These are phyloP conservation scores for Lignosus rhinocerotis DNA, from an alignment of 1,284 basidiomycete species.

Conservation along the genomic window DNA sequence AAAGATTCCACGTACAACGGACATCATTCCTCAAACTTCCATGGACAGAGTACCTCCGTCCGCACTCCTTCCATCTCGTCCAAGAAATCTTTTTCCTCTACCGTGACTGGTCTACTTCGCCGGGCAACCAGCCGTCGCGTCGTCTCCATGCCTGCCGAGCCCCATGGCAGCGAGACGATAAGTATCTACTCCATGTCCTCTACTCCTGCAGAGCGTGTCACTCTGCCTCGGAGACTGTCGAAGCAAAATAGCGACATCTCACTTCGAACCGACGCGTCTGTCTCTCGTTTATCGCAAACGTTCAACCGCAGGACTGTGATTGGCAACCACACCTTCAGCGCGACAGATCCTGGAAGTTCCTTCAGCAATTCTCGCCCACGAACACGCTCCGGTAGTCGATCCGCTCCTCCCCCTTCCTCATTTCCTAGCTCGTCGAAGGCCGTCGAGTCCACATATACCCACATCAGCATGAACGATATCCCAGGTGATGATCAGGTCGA, in stretches of 20 bases:
- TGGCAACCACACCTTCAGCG: constrained; percentile 19
- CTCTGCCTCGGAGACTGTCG: constrained; percentile 40
- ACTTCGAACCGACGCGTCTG: constrained; percentile 44
- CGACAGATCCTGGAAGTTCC: constrained; percentile 18
- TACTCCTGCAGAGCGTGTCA: constrained; percentile 40
- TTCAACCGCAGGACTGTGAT: constrained; percentile 18
- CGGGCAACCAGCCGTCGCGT: constrained; percentile 53
- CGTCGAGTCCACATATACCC: constrained; percentile 31
- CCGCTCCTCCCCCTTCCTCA: constrained; percentile 51
- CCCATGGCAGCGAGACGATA: constrained; percentile 47
- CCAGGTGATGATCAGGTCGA: constrained; percentile 55
- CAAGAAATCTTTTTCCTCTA: constrained; percentile 58
- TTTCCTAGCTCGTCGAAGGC: constrained; percentile 42
- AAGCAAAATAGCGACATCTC: constrained; percentile 54
- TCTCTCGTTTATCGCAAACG: constrained; percentile 31
- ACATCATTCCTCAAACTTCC: constrained; percentile 50
- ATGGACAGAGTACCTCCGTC: constrained; percentile 40
- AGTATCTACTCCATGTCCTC: constrained; percentile 56
- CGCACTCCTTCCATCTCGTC: constrained; percentile 63
- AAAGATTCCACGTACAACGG: constrained; percentile 32
- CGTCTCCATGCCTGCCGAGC: constrained; percentile 40
- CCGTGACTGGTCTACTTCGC: constrained; percentile 59
- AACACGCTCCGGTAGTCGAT: constrained; percentile 40
- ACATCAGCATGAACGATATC: constrained; percentile 40
- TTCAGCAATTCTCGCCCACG: constrained; percentile 37